Percentiles rank a stretch among this genome's conserved stretches.
These are phyloP conservation scores for Scenedesmus sp. DNA, from an alignment of 163 green algal genomes.

Conservation along the genomic window DNA sequence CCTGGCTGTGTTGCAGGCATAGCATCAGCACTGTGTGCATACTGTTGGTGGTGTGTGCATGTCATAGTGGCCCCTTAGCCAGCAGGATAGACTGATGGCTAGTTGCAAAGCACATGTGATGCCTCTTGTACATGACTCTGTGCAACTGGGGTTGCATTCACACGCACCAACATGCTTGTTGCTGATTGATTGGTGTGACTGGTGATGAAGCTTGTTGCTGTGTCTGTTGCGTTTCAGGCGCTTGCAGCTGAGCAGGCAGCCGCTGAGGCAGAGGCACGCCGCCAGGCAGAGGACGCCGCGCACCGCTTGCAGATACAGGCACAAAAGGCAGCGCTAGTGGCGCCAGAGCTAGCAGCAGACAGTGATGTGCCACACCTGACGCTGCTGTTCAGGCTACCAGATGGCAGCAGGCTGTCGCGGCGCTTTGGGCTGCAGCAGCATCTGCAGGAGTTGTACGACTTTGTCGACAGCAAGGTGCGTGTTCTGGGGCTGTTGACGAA, in stretches of 20 bases:
- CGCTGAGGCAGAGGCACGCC: slow-evolving; percentile 19
- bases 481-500: background rate
- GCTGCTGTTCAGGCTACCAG: slow-evolving; percentile 76
- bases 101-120: background rate
- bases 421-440: slow-evolving; percentile 52
- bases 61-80: background rate
- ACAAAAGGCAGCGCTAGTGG: slow-evolving; percentile 56
- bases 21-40: background rate
- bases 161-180: background rate
- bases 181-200: background rate
- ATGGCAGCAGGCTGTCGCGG: slow-evolving; percentile 63
- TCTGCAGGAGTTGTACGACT: slow-evolving; percentile 78
- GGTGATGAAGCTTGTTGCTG: background rate
- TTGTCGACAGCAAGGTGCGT: slow-evolving; percentile 72
- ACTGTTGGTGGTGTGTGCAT: background rate
- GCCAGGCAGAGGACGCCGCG: slow-evolving; percentile 26
- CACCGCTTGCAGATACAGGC: slow-evolving; percentile 43
- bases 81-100: background rate
- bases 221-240: slow-evolving; percentile 11
- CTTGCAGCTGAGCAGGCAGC: slow-evolving; percentile 33
- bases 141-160: background rate
- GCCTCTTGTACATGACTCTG: background rate
- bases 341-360: slow-evolving; percentile 54
- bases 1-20: background rate
- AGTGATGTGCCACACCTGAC: slow-evolving; percentile 34